These are phyloP conservation scores for Aspergillus novoparasiticus DNA, from an alignment of 2,329 filamentous ascomycete genomes.

Conservation along the genomic window DNA sequence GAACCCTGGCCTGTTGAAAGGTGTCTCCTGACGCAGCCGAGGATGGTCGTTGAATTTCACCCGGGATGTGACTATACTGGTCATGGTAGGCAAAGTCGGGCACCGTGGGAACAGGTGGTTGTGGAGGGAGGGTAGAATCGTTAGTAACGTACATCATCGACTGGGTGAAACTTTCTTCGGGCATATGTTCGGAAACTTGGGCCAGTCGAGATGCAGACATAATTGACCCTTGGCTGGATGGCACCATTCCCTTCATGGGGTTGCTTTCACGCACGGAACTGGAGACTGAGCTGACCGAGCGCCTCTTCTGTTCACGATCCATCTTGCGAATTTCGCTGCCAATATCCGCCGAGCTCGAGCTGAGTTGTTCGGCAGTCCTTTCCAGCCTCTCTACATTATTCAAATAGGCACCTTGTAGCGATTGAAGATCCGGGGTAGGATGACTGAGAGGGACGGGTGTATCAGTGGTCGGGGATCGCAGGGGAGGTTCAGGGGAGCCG, in stretches of 20 bases:
- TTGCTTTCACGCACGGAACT: constrained; percentile 40
- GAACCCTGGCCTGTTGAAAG: constrained; percentile 45
- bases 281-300: constrained; percentile 45
- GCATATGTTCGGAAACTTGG: constrained; percentile 43
- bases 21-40: constrained; percentile 50
- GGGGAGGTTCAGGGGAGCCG: constrained; percentile 33
- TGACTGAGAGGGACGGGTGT: constrained; percentile 48
- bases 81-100: constrained; percentile 19
- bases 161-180: constrained; percentile 30
- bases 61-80: constrained; percentile 20
- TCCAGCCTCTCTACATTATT: constrained; percentile 54
- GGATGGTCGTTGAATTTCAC: constrained; percentile 35
- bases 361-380: constrained; percentile 51
- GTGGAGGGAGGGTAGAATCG: constrained; percentile 15
- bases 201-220: constrained; percentile 43
- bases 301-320: constrained; percentile 47
- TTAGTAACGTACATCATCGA: constrained; percentile 16
- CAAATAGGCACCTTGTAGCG: constrained; percentile 53
- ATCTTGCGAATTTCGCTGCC: constrained; percentile 49
- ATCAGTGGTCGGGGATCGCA: constrained; percentile 44
- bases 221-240: constrained; percentile 47
- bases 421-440: constrained; percentile 53
- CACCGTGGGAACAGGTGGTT: constrained; percentile 4
- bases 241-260: constrained; percentile 42
- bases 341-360: constrained; percentile 48